Percentiles rank a stretch among this genome's conserved stretches.
Conservation (phyloP, 371 early-diverging fungal species). For the Batrachochytrium dendrobatidis region DNA sequence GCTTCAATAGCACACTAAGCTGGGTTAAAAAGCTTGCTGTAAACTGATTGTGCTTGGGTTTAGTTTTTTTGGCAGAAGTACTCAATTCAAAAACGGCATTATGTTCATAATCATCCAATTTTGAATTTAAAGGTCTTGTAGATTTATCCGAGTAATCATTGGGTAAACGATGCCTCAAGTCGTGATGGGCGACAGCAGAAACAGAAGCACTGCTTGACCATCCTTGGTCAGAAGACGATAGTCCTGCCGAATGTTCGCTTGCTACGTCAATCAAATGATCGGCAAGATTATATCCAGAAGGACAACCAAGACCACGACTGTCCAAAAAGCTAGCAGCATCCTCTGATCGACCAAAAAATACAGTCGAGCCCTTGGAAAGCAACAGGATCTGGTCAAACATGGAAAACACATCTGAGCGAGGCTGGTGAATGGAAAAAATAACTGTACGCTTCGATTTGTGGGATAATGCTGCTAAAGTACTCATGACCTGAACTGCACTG, state of each 20-base stretch:
- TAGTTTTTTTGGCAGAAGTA: background rate
- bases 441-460: slow-evolving; percentile 80
- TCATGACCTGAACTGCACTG: slow-evolving; percentile 90
- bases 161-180: too few relatives aligned
- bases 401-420: slow-evolving; percentile 83
- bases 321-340: slow-evolving; percentile 16
- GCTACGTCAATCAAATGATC: slow-evolving; percentile 56
- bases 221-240: background rate
- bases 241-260: background rate
- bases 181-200: too few relatives aligned
- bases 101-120: background rate
- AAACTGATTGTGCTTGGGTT: background rate
- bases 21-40: background rate
- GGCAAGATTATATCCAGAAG: slow-evolving; percentile 87
- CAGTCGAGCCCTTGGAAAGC: slow-evolving; percentile 69
- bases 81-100: background rate
- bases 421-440: slow-evolving; percentile 95
- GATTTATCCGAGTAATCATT: background rate
- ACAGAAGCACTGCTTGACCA: too few relatives aligned
- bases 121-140: background rate
- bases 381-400: slow-evolving; percentile 86
- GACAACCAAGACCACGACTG: slow-evolving; percentile 48
- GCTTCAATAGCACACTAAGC: background rate
- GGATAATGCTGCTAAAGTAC: slow-evolving; percentile 76
- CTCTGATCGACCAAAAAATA: slow-evolving; percentile 59